phyloP scores from a whole-genome alignment of 768 basidiomycete genomes.

The Phlebiopsis gigantea region DNA sequence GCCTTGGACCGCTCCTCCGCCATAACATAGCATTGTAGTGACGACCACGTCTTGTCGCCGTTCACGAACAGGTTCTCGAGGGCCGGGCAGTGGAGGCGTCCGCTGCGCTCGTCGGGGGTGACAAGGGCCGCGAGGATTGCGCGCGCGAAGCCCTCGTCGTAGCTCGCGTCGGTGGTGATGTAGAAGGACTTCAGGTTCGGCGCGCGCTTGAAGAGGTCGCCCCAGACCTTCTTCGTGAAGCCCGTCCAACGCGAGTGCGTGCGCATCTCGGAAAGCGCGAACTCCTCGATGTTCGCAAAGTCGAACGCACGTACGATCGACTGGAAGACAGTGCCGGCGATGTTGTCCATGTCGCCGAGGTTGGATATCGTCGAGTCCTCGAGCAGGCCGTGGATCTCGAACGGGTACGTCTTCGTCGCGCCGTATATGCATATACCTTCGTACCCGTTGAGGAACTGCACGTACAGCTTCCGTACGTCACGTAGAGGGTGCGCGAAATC shows the following conservation, averaged over 20 bases:
- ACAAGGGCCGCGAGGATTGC: slow-evolving; percentile 21
- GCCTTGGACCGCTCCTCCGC: slow-evolving; percentile 17
- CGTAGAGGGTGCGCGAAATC: slow-evolving; percentile 16
- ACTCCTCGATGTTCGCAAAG: slow-evolving; percentile 21
- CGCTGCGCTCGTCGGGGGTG: slow-evolving; percentile 17
- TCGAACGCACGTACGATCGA: slow-evolving; percentile 19
- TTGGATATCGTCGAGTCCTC: slow-evolving; percentile 14
- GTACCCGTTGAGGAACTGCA: slow-evolving; percentile 16
- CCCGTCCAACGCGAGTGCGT: slow-evolving; percentile 18
- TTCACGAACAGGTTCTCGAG: slow-evolving; percentile 21
- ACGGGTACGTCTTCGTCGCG: slow-evolving; percentile 14
- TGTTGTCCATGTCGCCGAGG: slow-evolving; percentile 23
- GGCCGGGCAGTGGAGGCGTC: slow-evolving; percentile 18
- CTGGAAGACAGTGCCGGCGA: slow-evolving; percentile 19
- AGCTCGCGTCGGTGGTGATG: slow-evolving; percentile 18
- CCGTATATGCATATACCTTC: slow-evolving; percentile 19
- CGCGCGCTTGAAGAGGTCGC: slow-evolving; percentile 20
- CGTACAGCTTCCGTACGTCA: slow-evolving; percentile 20
- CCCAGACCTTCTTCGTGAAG: slow-evolving; percentile 18
- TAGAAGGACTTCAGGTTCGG: slow-evolving; percentile 21
- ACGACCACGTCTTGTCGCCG: slow-evolving; percentile 26
- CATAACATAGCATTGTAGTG: slow-evolving; percentile 23
- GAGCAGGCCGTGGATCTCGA: slow-evolving; percentile 17
- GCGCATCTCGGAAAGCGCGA: slow-evolving; percentile 21
- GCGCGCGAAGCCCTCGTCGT: slow-evolving; percentile 23